These are phyloP conservation scores for Citrus unshiu DNA, from an alignment of 345 rosid species.

Conservation along the genomic window DNA sequence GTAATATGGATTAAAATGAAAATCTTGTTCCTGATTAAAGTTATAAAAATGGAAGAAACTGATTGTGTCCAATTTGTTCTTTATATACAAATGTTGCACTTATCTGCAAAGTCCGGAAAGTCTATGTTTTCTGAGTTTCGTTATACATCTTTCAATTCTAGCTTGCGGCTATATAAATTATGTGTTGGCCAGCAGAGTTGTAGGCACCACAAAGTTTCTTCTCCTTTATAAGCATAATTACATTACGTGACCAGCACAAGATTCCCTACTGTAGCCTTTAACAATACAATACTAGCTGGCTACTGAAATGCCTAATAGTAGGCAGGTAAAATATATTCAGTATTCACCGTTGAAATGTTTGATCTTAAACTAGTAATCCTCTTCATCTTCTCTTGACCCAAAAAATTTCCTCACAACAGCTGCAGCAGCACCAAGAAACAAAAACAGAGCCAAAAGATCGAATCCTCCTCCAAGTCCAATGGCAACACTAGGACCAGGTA, in stretches of 20 bases:
- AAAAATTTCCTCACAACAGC: slow-evolving; percentile 63
- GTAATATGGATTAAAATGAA: no score
- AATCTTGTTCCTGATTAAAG: no score
- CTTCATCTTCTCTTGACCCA: slow-evolving; percentile 64
- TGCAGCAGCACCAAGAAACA: slow-evolving; percentile 78
- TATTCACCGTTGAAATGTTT: slow-evolving; percentile 1
- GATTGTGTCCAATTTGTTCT: no score
- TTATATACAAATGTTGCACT: no score
- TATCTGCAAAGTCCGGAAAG: no score
- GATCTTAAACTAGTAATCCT: slow-evolving; percentile 31
- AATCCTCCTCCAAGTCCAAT: slow-evolving; percentile 85
- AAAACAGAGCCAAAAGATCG: slow-evolving; percentile 53
- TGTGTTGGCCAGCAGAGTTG: no score
- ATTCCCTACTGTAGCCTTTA: not conserved
- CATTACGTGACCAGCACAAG: not conserved
- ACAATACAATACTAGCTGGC: slow-evolving; percentile 3
- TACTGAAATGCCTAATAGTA: not conserved
- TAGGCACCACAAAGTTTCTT: not conserved
- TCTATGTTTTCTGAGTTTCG: no score
- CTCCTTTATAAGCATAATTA: not conserved
- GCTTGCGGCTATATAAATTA: no score
- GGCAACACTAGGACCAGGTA: slow-evolving; percentile 84
- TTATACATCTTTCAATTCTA: no score
- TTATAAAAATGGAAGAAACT: no score
- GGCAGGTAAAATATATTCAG: not conserved